Evolutionary conservation across 495 filamentous ascomycete species (phyloP).

Genomic region (Penicillium pulvis): DNA sequence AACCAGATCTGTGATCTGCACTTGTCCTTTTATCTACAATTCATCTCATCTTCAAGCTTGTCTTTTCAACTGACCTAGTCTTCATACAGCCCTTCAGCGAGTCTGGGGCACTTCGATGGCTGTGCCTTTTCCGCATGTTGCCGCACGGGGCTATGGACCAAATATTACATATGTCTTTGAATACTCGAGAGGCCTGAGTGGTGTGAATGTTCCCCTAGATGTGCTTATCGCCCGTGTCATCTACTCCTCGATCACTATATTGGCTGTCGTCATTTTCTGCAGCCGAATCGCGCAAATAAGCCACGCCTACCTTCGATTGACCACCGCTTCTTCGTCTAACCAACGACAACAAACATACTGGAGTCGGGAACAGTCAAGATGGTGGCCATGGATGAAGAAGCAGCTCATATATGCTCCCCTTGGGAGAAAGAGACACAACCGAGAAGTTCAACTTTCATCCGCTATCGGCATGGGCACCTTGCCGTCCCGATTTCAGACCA

Average conservation of each 20-base stretch:
- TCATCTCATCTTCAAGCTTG: not conserved
- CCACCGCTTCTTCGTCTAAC: slow-evolving; percentile 61
- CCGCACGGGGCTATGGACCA: slow-evolving; percentile 35
- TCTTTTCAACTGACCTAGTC: not conserved
- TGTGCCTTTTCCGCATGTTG: slow-evolving; percentile 28
- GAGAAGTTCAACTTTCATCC: slow-evolving; percentile 80
- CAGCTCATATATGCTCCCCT: slow-evolving; percentile 82
- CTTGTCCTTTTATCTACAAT: not conserved
- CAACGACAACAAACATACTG: slow-evolving; percentile 57
- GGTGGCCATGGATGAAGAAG: slow-evolving; percentile 77
- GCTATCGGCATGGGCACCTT: slow-evolving; percentile 90
- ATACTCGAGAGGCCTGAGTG: slow-evolving; percentile 45
- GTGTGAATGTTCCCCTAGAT: slow-evolving; percentile 49
- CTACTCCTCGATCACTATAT: slow-evolving; percentile 46
- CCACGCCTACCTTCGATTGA: slow-evolving; percentile 70
- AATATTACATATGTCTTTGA: slow-evolving; percentile 48
- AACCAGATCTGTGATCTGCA: slow-evolving; percentile 1
- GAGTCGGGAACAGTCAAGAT: slow-evolving; percentile 62
- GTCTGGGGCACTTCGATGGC: slow-evolving; percentile 39
- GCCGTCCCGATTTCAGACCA: slow-evolving; percentile 79
- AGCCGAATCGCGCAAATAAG: slow-evolving; percentile 61
- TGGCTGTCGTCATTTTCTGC: slow-evolving; percentile 56
- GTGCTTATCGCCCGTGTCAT: slow-evolving; percentile 45
- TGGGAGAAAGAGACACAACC: slow-evolving; percentile 80
- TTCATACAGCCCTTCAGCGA: slow-evolving; percentile 12